These are phyloP conservation scores for Talaromyces liani DNA, from an alignment of 495 filamentous ascomycete species.

Conservation along the genomic window DNA sequence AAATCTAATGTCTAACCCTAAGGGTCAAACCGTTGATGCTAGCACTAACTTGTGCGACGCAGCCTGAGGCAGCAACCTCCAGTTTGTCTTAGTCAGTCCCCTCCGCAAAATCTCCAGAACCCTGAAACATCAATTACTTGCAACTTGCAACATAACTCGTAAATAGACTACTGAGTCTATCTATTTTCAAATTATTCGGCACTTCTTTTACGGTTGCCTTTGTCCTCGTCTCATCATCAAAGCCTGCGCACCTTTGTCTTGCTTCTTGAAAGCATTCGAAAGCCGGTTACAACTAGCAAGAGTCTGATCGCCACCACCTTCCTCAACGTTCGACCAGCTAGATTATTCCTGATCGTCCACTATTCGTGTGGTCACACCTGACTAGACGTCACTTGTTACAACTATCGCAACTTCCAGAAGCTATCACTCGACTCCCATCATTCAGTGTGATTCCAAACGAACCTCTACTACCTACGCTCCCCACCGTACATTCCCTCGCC, in stretches of 20 bases:
- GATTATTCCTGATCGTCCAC: neutral
- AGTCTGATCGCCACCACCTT: neutral
- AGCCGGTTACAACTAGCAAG: neutral
- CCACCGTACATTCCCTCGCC: neutral
- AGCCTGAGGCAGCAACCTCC: neutral
- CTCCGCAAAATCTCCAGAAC: slow-evolving; percentile 1
- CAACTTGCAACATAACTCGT: neutral
- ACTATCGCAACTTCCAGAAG: too few relatives aligned
- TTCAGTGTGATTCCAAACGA: too few relatives aligned
- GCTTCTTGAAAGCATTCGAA: neutral
- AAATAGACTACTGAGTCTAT: neutral
- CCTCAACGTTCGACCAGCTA: neutral
- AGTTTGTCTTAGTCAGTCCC: neutral
- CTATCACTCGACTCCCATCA: too few relatives aligned
- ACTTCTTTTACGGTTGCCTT: neutral
- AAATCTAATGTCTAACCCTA: neutral
- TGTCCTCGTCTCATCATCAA: neutral
- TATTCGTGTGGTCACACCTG: neutral
- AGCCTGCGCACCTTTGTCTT: neutral
- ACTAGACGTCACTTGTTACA: neutral
- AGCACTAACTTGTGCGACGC: neutral
- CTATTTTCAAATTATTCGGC: neutral
- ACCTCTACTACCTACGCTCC: neutral
- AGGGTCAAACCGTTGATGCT: neutral
- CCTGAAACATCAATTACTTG: neutral